Evolutionary conservation across 2,329 filamentous ascomycete genomes (phyloP).

Genomic region (Sphaceloma murrayae): DNA sequence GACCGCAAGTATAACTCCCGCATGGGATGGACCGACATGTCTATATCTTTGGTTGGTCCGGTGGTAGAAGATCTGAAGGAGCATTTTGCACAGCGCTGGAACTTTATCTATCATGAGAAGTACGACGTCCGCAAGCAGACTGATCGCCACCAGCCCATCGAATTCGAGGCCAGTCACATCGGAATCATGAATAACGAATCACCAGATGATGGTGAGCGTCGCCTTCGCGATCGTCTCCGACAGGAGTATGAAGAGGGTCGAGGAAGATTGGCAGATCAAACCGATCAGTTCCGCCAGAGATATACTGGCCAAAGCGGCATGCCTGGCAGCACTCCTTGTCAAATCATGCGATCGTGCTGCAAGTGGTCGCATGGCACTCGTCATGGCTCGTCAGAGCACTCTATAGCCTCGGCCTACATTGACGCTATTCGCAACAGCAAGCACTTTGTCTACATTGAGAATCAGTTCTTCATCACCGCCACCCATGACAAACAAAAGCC

Average conservation of each 20-base stretch:
- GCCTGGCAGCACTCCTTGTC: conserved; percentile 43
- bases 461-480: conserved; percentile 80
- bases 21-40: conserved; percentile 90
- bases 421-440: conserved; percentile 79
- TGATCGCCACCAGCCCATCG: conserved; percentile 36
- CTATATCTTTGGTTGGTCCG: conserved; percentile 63
- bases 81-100: conserved; percentile 84
- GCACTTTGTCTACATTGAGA: conserved; percentile 68
- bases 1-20: conserved; percentile 60
- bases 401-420: conserved; percentile 78
- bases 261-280: conserved; percentile 23
- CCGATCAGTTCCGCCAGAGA: conserved; percentile 20
- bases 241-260: conserved; percentile 24
- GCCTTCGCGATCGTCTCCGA: conserved; percentile 27
- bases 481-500: conserved; percentile 61
- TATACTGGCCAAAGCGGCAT: conserved; percentile 22
- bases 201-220: conserved; percentile 24
- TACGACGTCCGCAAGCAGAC: conserved; percentile 51
- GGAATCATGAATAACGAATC: conserved; percentile 27
- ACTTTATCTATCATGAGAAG: conserved; percentile 79
- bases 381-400: conserved; percentile 60
- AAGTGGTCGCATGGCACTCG: conserved; percentile 55
- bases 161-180: conserved; percentile 30
- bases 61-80: conserved; percentile 64
- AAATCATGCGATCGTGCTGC: conserved; percentile 57